Evolutionary conservation across 2,329 filamentous ascomycete genomes (phyloP), one percentile per base, ranked within the genome.

Genomic region (Ophiostoma pallidulum): DNA sequence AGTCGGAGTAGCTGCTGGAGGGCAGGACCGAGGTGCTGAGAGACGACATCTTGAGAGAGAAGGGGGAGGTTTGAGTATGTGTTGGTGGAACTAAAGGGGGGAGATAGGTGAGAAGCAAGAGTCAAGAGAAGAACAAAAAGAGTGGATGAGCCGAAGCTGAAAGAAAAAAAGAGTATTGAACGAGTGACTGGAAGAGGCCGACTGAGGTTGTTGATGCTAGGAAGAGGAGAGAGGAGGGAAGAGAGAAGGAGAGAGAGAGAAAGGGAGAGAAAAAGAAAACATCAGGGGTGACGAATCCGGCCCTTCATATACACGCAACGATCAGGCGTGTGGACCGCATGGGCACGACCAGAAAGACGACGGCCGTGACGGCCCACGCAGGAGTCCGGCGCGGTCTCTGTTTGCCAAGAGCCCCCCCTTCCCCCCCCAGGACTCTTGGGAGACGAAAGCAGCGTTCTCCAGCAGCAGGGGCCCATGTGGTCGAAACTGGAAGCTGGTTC

Each of bases 211-310:
- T 19, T 26, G 32, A 37, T n/a, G 18, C 12, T 14, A 19, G 35
- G 13, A 33, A 37, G 14, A 28, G 14, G 16, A 7, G 36, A 37
- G 18, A 26, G 28, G n/a, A 32, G 38, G 36, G 28, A 22, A 29
- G 43, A 28, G 33, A 45, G 7, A 24, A 39, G 28, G 31, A 46
- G 33, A 35, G 24, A 16, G 18, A 13, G 40, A 19, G 12, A 37
- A 3, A 20, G 19, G 9, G 19, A 37, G n/a, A 46, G 18, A 19
- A 37, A 3, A 20, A 37, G 9, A 37, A 37, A 24, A 64, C n/a
- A n/a, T n/a, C n/a, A n/a, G n/a, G 60, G 14, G 52, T 47, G 54
- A 61, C 59, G 53, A 52, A 51, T 18, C 26, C 24, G 24, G 36
- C 28, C n/a, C 36, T 46, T 46, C 44, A 46, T 46, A 46, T 46